Percentiles rank a stretch among this genome's conserved stretches.
Evolutionary conservation across 257 asterid species (phyloP).

Genomic region (Verbascum thapsus): DNA sequence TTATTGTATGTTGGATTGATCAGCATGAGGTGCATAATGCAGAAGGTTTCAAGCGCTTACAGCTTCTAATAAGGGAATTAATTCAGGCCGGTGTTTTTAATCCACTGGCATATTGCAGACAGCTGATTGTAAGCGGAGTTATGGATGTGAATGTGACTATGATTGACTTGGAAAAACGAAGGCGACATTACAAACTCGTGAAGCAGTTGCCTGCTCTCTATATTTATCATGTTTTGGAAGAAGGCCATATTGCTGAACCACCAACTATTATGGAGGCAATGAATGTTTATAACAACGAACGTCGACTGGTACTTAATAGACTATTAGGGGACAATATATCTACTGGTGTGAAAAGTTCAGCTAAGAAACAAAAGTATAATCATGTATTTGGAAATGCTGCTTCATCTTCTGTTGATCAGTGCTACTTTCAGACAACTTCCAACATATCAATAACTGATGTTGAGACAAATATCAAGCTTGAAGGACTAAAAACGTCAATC

Average conservation of each 20-base stretch:
- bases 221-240: conserved; percentile 64
- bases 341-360: no score
- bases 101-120: conserved; percentile 92
- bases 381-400: no score
- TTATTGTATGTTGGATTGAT: conserved; percentile 95
- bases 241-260: conserved; percentile 61
- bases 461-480: conserved; percentile 54
- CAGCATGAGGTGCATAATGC: conserved; percentile 88
- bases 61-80: conserved; percentile 76
- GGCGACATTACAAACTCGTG: conserved; percentile 83
- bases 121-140: conserved; percentile 87
- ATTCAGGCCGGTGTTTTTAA: conserved; percentile 76
- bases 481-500: conserved; percentile 74
- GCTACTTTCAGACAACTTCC: conserved; percentile 1
- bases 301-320: conserved; percentile 72
- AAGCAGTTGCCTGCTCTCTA: conserved; percentile 82
- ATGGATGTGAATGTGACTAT: conserved; percentile 70
- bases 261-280: conserved; percentile 58
- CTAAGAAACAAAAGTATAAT: no score
- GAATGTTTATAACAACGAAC: conserved; percentile 73
- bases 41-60: conserved; percentile 82
- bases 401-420: no score
- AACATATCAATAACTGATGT: conserved; percentile 35
- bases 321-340: conserved; percentile 47
- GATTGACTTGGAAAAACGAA: conserved; percentile 60